phyloP scores from a whole-genome alignment of 2,329 filamentous ascomycete species.

The Alternaria gansuensis region DNA sequence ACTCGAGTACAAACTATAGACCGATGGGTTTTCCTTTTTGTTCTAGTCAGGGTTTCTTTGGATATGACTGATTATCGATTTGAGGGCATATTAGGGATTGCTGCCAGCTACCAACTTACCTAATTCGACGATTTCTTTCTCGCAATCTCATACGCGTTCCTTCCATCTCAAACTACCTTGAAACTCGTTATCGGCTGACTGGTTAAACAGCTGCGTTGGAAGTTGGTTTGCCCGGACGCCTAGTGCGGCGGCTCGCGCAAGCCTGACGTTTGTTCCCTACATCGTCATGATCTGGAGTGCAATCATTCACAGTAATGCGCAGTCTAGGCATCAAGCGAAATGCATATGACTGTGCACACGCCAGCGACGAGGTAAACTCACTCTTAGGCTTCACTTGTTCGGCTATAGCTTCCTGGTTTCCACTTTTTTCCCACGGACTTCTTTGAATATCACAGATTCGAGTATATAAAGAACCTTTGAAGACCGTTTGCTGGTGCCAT shows the following conservation, averaged over 20 bases:
- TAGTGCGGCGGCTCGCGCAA: conserved; percentile 24
- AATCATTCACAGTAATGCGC: conserved; percentile 16
- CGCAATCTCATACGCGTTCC: background rate
- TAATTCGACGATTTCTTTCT: conserved; percentile 3
- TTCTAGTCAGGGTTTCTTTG: conserved; percentile 4
- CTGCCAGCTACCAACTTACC: conserved; percentile 1
- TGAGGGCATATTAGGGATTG: background rate
- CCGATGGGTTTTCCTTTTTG: conserved; percentile 18
- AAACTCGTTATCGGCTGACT: background rate
- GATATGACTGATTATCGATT: conserved; percentile 3
- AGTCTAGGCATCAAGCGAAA: conserved; percentile 13
- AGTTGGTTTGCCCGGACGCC: conserved; percentile 19
- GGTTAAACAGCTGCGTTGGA: background rate
- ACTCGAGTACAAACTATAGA: conserved; percentile 2
- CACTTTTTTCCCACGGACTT: background rate
- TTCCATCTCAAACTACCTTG: conserved; percentile 12
- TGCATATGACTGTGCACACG: background rate
- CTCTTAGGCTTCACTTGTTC: background rate
- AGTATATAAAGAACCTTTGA: background rate
- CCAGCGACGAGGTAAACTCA: background rate
- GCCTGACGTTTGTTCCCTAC: conserved; percentile 7
- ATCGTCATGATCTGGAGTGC: background rate
- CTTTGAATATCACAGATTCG: background rate
- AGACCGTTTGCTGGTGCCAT: background rate
- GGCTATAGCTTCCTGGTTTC: background rate